Percentiles rank a stretch among this genome's conserved stretches.
phyloP scores from a whole-genome alignment of 176 grass and related monocot species.

The Carex pumila region DNA sequence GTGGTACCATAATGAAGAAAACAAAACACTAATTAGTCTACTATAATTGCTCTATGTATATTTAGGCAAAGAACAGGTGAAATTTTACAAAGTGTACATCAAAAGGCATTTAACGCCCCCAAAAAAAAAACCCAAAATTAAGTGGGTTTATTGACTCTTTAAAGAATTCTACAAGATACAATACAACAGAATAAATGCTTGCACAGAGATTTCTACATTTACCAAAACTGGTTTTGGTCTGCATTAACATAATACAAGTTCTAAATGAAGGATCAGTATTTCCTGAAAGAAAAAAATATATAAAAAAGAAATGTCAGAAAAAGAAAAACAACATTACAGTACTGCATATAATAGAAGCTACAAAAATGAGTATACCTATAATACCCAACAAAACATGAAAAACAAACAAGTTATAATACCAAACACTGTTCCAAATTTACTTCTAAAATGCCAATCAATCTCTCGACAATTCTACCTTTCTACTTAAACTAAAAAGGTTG shows the following conservation, averaged over 20 bases:
- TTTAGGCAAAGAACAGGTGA: background rate
- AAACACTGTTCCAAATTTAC: background rate
- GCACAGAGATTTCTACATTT: constrained; percentile 2
- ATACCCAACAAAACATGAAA: background rate
- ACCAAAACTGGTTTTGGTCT: constrained; percentile 9
- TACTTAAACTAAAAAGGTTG: background rate
- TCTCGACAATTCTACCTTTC: background rate
- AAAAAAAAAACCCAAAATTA: background rate
- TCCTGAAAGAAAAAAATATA: background rate
- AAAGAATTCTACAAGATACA: constrained; percentile 11
- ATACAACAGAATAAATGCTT: constrained; percentile 1
- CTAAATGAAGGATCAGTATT: background rate
- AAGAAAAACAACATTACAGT: background rate
- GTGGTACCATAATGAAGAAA: background rate
- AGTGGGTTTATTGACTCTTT: background rate
- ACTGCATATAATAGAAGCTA: background rate
- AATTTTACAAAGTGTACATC: constrained; percentile 12
- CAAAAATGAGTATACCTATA: background rate
- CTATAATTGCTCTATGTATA: background rate
- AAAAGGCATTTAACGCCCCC: background rate
- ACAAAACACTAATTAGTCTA: background rate
- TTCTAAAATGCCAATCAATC: background rate
- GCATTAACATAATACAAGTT: background rate
- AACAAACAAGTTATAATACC: background rate
- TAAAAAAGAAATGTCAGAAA: background rate